Conservation (phyloP, 176 grass and related monocot species). For the Bothriochloa decipiens region DNA sequence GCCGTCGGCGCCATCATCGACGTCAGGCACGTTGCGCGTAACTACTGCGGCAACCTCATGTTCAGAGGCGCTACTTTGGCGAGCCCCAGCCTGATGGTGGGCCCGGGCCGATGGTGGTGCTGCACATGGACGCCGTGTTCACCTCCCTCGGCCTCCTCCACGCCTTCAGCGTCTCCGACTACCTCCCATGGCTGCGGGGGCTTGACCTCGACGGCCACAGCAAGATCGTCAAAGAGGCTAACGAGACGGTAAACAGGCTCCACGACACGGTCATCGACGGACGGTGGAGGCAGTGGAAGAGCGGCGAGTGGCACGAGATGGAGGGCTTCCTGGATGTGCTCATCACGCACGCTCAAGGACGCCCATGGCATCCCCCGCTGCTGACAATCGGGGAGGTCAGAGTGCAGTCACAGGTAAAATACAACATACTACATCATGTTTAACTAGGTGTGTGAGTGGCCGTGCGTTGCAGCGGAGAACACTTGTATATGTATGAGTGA, state of each 20-base stretch:
- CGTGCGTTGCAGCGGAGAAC: too few species aligned
- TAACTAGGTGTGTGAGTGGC: too few species aligned
- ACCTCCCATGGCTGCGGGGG: slow-evolving; percentile 40
- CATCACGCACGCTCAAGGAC: slow-evolving; percentile 27
- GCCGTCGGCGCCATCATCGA: not conserved
- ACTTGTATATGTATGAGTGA: too few species aligned
- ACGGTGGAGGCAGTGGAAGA: slow-evolving; percentile 22
- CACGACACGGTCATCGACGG: slow-evolving; percentile 41
- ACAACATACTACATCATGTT: too few species aligned
- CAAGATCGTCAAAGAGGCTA: slow-evolving; percentile 19
- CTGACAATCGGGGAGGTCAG: slow-evolving; percentile 37
- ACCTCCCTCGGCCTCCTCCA: slow-evolving; percentile 4
- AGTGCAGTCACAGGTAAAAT: not conserved
- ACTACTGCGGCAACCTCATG: slow-evolving; percentile 50
- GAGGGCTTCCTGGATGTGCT: slow-evolving; percentile 36
- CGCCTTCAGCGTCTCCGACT: slow-evolving; percentile 48
- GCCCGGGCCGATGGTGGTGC: slow-evolving; percentile 33
- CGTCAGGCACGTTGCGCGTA: slow-evolving; percentile 13
- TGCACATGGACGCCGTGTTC: slow-evolving; percentile 46
- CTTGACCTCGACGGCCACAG: slow-evolving; percentile 49
- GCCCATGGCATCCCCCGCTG: not conserved
- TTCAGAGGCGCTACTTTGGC: slow-evolving; percentile 47
- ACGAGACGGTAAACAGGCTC: not conserved
- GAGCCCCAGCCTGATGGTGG: slow-evolving; percentile 22
- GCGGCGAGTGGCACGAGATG: slow-evolving; percentile 16